Evolutionary conservation across 2,329 filamentous ascomycete species (phyloP).

Genomic region (Scedosporium dehoogii): DNA sequence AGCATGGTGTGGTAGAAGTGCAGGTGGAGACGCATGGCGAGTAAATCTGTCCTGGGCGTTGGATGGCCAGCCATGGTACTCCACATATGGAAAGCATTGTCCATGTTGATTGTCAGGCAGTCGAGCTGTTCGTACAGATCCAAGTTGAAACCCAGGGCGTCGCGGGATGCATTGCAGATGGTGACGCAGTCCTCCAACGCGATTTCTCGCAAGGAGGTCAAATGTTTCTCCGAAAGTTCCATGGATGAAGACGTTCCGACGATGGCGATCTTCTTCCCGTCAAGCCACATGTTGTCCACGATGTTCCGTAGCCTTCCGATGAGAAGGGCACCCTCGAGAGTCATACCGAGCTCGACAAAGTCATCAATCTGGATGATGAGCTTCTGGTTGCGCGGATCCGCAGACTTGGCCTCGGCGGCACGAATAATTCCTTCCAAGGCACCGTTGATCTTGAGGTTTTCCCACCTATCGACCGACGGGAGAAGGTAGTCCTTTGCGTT

Average conservation of each 20-base stretch:
- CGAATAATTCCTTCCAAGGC: conserved; percentile 47
- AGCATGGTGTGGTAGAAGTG: conserved; percentile 6
- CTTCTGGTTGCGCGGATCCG: conserved; percentile 25
- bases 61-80: conserved; percentile 22
- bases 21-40: neutral
- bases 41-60: conserved; percentile 15
- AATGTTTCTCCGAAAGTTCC: conserved; percentile 34
- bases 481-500: conserved; percentile 19
- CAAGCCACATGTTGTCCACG: conserved; percentile 61
- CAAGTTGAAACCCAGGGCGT: conserved; percentile 6
- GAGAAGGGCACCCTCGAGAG: conserved; percentile 58
- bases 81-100: conserved; percentile 37
- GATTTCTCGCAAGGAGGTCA: conserved; percentile 26
- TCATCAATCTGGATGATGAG: conserved; percentile 74
- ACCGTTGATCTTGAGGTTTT: conserved; percentile 49
- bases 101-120: conserved; percentile 33
- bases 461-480: conserved; percentile 41
- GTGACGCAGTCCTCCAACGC: conserved; percentile 30
- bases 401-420: conserved; percentile 29
- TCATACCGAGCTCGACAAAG: conserved; percentile 65
- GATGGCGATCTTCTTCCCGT: conserved; percentile 63
- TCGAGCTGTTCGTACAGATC: conserved; percentile 20
- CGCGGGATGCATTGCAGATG: conserved; percentile 7
- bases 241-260: conserved; percentile 64
- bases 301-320: conserved; percentile 59